Base-by-base conservation (phyloP, 352 stramenopile genomes). In the Pythium pectinolyticum region DNA sequence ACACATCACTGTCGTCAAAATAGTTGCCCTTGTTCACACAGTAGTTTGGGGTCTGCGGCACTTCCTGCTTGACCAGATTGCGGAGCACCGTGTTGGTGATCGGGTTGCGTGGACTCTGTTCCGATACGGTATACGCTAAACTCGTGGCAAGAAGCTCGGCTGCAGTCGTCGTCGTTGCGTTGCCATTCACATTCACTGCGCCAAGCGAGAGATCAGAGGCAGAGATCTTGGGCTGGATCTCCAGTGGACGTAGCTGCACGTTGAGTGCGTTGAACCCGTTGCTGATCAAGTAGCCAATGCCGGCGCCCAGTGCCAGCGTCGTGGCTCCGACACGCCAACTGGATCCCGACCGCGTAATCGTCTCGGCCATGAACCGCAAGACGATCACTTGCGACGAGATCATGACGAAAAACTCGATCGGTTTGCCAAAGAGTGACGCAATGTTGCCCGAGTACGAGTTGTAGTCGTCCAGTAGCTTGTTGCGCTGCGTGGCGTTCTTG, bases 201-300 rank as follows among this genome's bases (percentile, higher is more conserved):
- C 32, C 32, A 37, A 37, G 32, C 54, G 43, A 41, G 10, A 61
- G 31, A 45, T 61, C 40, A 4, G 8, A 19, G 11, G 27, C 6
- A 7, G 43, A 51, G 6, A 51, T 27, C 11, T 45, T 28, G 12
- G 28, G 25, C 15, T 30, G 12, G 22, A 53, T 31, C 24, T 41
- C 25, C 15, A 30, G 25, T 8, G 5, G 7, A 8, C 22, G 40
- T 7, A 66, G 39, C 57, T 70, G 55, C 63, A 70, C 63, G 47
- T 70, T 65, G 17, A 66, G 41, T 0, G 63, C 41, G 48, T 66
- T 71, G 50, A 71, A 71, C 27, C 64, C 64, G 35, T 63, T 71
- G 51, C 22, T 59, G 37, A 71, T 41, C 41, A 67, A 22, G 59
- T 71, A 71, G 1, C 37, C 43, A 11, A 60, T 28, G 31, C 48